Evolutionary conservation across 2,329 filamentous ascomycete species (phyloP).

Genomic region (Phialophora expanda): DNA sequence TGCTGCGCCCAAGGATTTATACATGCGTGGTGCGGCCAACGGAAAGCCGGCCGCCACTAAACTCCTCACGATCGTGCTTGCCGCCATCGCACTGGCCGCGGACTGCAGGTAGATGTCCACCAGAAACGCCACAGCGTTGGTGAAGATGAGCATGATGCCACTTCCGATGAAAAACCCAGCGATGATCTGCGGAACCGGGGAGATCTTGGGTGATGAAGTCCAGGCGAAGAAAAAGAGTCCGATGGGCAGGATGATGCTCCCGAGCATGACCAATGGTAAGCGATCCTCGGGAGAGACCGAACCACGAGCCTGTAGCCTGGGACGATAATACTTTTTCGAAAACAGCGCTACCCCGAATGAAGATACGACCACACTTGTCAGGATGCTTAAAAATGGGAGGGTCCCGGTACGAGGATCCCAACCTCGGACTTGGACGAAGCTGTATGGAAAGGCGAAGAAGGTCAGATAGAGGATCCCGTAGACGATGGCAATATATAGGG

Average conservation of each 20-base stretch:
- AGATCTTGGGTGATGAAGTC: slow-evolving; percentile 59
- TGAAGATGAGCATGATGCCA: slow-evolving; percentile 78
- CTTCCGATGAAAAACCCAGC: slow-evolving; percentile 79
- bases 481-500: slow-evolving; percentile 72
- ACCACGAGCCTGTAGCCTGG: slow-evolving; percentile 76
- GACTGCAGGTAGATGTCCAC: slow-evolving; percentile 38
- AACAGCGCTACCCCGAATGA: slow-evolving; percentile 71
- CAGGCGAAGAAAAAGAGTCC: slow-evolving; percentile 65
- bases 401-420: slow-evolving; percentile 77
- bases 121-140: slow-evolving; percentile 50
- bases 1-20: slow-evolving; percentile 44
- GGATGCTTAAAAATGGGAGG: slow-evolving; percentile 77
- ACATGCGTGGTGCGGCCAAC: slow-evolving; percentile 45
- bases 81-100: slow-evolving; percentile 36
- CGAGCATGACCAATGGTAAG: slow-evolving; percentile 62
- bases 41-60: slow-evolving; percentile 35
- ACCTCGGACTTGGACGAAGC: slow-evolving; percentile 74
- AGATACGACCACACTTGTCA: slow-evolving; percentile 59
- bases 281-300: slow-evolving; percentile 68
- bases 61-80: slow-evolving; percentile 34
- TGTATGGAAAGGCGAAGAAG: slow-evolving; percentile 88
- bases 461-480: slow-evolving; percentile 88
- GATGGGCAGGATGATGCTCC: slow-evolving; percentile 57
- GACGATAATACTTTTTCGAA: slow-evolving; percentile 67
- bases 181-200: slow-evolving; percentile 76